Percentiles rank a stretch among this genome's conserved stretches.
phyloP scores from a whole-genome alignment of 2,329 filamentous ascomycete genomes.

The Pyricularia sp. region DNA sequence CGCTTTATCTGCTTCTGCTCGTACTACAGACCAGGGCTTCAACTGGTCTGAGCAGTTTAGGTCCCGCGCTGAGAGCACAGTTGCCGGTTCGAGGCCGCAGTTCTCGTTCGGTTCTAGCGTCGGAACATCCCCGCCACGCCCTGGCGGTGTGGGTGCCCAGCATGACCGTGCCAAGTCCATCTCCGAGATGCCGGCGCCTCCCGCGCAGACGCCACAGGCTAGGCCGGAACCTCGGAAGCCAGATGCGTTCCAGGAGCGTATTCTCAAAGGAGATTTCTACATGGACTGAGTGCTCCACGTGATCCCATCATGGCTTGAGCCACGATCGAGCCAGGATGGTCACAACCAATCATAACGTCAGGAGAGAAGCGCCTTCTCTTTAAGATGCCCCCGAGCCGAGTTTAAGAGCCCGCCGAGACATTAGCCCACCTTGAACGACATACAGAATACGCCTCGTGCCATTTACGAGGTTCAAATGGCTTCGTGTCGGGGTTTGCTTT shows the following conservation, averaged over 20 bases:
- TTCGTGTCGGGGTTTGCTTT: neutral
- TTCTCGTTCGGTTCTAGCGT: conserved; percentile 41
- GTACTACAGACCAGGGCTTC: conserved; percentile 74
- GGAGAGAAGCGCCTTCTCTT: neutral
- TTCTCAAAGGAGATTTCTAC: conserved; percentile 94
- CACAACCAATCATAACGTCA: neutral
- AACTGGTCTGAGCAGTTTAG: conserved; percentile 96
- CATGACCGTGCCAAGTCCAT: conserved; percentile 62
- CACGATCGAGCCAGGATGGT: neutral
- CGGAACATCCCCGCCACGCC: conserved; percentile 28
- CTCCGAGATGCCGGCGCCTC: conserved; percentile 47
- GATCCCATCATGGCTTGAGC: neutral
- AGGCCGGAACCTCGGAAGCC: conserved; percentile 53
- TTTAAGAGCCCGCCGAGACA: neutral
- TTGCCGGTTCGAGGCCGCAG: conserved; percentile 41
- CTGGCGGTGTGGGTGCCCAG: conserved; percentile 12
- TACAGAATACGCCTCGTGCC: neutral
- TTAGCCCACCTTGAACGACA: neutral
- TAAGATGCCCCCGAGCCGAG: neutral
- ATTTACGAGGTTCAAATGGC: neutral
- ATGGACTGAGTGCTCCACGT: conserved; percentile 56
- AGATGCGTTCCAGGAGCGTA: conserved; percentile 91
- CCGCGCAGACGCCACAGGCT: conserved; percentile 35
- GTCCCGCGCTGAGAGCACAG: conserved; percentile 73
- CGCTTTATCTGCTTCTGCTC: conserved; percentile 34